Evolutionary conservation across 2,329 filamentous ascomycete genomes (phyloP), one percentile per base, ranked within the genome.

Genomic region (Helotiales sp.): DNA sequence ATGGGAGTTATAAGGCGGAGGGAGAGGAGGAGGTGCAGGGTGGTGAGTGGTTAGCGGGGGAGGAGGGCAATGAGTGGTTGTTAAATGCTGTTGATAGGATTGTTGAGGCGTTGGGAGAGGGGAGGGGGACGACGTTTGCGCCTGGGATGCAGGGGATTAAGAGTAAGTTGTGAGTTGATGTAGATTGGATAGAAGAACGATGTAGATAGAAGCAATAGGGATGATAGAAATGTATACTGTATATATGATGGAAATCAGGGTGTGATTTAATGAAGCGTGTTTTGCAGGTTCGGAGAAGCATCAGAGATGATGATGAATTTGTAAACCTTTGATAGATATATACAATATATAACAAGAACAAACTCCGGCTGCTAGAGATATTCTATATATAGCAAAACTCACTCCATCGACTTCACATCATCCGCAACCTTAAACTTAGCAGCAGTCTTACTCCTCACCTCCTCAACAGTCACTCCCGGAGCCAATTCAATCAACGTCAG

Each of bases 401-500:
- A 67, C 38, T 71, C 69, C 67, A 83, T 82, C 2, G 73, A 74
- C 64, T 79, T 79, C 44, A 90, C 55, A 27, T 84, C 71, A 31
- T 84, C 77, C 0, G 84, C 84, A 42, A 91, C 81, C 4, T 73
- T 71, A 69, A 91, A 92, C 36, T 80, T 76, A 0, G 89, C 88
- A 52, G 84, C 86, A 1, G 89, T 92, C 78, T 90, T 90, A 64
- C 77, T 76, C 74, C 76, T 82, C 2, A 92, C 80, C 60, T 89
- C 84, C 30, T 91, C 87, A 1, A 91, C 79, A 12, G 80, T 79
- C 0, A 90, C 83, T 0, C 85, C 87, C 1, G 86, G 84, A 1
- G 88, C 88, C 15, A 90, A 71, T 73, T 92, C 89, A 0, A 86
- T 89, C 50, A 92, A 76, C 0, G 85, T 88, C 38, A 90, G 70